Evolutionary conservation across 805 yeast species (phyloP), one percentile per base, ranked within the genome.

Genomic region (Spathaspora hagerdaliae): DNA sequence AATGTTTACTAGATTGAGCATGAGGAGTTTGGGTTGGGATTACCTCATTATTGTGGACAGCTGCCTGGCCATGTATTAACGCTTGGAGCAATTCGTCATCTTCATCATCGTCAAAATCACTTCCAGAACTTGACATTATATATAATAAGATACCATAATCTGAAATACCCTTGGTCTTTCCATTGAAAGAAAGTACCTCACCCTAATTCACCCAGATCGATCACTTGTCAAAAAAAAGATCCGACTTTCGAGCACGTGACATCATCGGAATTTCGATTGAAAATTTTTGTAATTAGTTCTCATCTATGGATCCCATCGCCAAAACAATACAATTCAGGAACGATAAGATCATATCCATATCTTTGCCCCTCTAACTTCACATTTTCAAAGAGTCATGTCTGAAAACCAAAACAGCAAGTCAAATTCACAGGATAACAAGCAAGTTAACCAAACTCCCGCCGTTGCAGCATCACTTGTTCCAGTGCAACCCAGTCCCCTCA

Each of bases 391-490:
- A 19, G 24, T 19, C 32, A 29, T 29, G 32, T 29, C 32, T 9
- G 32, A 29, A 6, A 29, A 29, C 12, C 12, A 11, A 29, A 29
- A 9, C 12, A 29, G 12, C 32, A 29, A 29, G 6, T 9, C 32
- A 9, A 29, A 9, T 9, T 10, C 12, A 9, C 38, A 35, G 38
- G 38, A 35, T 19, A 35, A 35, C 38, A 35, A 24, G 12, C 38
- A 35, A 35, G 10, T 6, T 10, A 35, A 35, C 38, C 9, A 15
- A 24, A 19, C 38, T 10, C 27, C 64, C 9, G 65, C 59, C 1
- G 64, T 65, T 14, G 65, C 66, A 39, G 96, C 96, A 1, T 82
- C 90, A 4, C 71, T 90, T 42, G 91, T 90, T 24, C 98, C 98
- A 10, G 82, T 82, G 38, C 91, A 89, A 50, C 98, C 99, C 32